These are phyloP conservation scores for Spizellomyces sp. DNA, from an alignment of 192 early-diverging fungal genomes.

Conservation along the genomic window DNA sequence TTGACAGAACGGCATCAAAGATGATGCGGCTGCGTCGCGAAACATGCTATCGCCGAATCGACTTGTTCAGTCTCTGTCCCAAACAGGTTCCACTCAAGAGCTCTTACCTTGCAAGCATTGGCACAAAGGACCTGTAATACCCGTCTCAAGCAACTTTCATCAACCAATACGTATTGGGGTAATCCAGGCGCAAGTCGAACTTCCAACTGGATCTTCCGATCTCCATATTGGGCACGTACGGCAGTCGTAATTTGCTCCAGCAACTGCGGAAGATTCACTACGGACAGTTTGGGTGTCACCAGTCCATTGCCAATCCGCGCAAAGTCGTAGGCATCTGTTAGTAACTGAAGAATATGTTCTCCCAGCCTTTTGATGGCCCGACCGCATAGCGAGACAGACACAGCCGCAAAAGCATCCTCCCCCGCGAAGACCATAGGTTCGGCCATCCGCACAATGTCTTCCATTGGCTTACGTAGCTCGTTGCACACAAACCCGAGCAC, in stretches of 20 bases:
- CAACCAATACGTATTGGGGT: conserved; percentile 3
- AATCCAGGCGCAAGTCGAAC: conserved; percentile 2
- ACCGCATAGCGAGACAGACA: neutral
- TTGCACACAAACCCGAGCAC: conserved; percentile 23
- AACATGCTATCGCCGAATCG: neutral
- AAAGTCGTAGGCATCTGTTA: conserved; percentile 13
- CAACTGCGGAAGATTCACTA: conserved; percentile 8
- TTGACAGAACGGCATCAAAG: conserved; percentile 4
- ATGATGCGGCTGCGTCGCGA: conserved; percentile 4
- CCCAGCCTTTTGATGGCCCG: neutral
- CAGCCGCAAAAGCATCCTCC: neutral
- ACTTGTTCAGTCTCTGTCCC: neutral
- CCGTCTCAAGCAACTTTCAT: conserved; percentile 3
- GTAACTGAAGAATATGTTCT: conserved; percentile 1
- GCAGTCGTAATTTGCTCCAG: conserved; percentile 8
- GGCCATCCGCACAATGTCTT: neutral
- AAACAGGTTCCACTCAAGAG: neutral
- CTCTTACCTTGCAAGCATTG: conserved; percentile 20
- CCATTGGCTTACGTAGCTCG: conserved; percentile 8
- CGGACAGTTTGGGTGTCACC: too few relatives aligned
- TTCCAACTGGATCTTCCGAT: neutral
- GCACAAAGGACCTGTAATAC: conserved; percentile 6
- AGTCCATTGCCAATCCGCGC: conserved; percentile 9
- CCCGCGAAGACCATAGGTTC: neutral
- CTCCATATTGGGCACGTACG: neutral